Evolutionary conservation across 352 stramenopile species (phyloP).

Genomic region (Pythium aphanidermatum): DNA sequence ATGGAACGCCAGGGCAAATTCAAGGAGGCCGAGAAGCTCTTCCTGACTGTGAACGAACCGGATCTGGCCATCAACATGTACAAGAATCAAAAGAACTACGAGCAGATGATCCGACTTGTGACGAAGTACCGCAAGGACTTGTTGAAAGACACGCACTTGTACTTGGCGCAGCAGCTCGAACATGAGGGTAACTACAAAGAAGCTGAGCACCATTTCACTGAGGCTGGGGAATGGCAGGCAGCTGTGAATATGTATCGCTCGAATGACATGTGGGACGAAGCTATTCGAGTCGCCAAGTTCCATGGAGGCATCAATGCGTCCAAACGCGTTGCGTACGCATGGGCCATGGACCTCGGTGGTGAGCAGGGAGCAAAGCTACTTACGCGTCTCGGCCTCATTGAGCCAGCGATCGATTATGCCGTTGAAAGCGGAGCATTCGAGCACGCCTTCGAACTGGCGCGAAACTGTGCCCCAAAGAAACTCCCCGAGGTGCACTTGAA

Average conservation of each 20-base stretch:
- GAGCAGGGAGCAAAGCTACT: constrained; percentile 90
- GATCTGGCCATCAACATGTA: constrained; percentile 96
- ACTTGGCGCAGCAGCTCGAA: constrained; percentile 90
- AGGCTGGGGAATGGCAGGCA: constrained; percentile 88
- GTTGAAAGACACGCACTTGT: constrained; percentile 92
- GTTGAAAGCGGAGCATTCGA: constrained; percentile 91
- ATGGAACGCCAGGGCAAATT: constrained; percentile 88
- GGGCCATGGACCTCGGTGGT: constrained; percentile 88
- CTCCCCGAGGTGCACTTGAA: constrained; percentile 91
- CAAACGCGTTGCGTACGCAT: constrained; percentile 92
- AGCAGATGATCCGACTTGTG: constrained; percentile 94
- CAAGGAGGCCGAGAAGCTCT: constrained; percentile 93
- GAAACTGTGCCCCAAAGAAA: constrained; percentile 80
- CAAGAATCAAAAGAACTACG: constrained; percentile 94
- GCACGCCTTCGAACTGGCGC: constrained; percentile 90
- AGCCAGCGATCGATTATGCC: constrained; percentile 92
- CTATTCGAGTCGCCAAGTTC: constrained; percentile 91
- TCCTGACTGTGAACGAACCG: constrained; percentile 89
- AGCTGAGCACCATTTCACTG: constrained; percentile 92
- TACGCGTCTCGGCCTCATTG: constrained; percentile 87
- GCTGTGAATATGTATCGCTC: constrained; percentile 94
- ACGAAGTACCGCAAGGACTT: constrained; percentile 91
- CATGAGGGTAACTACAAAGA: constrained; percentile 90
- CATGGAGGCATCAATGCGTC: constrained; percentile 89
- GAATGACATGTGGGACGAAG: constrained; percentile 94